Evolutionary conservation across 768 basidiomycete species (phyloP), one percentile per base, ranked within the genome.

Genomic region (Hygrophorus pudorinus): DNA sequence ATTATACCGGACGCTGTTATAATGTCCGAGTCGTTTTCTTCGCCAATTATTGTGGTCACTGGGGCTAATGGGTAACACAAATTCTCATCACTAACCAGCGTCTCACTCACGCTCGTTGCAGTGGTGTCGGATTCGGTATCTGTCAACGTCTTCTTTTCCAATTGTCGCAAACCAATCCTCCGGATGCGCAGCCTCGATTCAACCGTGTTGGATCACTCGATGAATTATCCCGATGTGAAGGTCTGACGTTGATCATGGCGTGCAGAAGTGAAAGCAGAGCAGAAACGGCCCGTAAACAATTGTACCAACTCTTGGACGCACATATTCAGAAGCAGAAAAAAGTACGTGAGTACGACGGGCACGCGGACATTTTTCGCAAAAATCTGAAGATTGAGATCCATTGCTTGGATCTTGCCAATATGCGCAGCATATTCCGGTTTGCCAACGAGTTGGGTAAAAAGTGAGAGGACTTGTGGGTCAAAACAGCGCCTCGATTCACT

Each of bases 91-190:
- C 24, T 4, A 16, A 16, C 20, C 21, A 16, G 13, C 30, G 24
- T 28, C 42, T 31, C 32, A 24, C 45, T 46, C 48, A 42, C 45
- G 2, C 24, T 31, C 4, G 38, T 46, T 50, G 2, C 57, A 91
- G 88, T 31, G 89, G 89, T 45, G 71, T 92, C 13, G 89, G 89
- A 12, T 85, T 82, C 57, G 86, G 85, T 10, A 81, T 85, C 35
- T 89, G 86, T 63, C 76, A 81, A 48, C 80, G 89, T 38, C 71
- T 92, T 5, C 68, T 92, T 36, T 61, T 68, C 51, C 81, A 88
- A 53, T 65, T 90, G 13, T 75, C 75, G n/a, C 65, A 67, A 33
- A 54, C 58, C 11, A 56, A 56, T 45, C 74, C 76, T 4, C 61
- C 70, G 10, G 80, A 85, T 51, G 70, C 73, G 1, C 55, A 59